Base-by-base conservation (phyloP, 2,329 filamentous ascomycete species). In the Ceratocystiopsis sp. region DNA sequence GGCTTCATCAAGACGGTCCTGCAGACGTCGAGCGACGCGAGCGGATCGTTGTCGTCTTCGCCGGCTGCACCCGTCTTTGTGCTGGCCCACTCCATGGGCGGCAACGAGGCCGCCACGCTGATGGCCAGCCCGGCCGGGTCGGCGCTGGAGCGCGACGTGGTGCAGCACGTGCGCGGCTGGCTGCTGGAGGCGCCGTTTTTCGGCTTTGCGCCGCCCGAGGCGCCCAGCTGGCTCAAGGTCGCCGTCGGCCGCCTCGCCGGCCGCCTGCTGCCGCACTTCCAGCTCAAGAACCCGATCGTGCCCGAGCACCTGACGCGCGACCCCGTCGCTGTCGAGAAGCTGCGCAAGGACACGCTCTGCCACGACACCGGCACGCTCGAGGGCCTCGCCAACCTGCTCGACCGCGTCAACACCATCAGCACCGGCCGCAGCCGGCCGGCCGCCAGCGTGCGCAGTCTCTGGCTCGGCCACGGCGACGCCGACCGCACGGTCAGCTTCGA, bases 31-130 rank as follows among this genome's bases (percentile, higher is more conserved):
- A 32, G 35, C 6, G 46, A 54, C 35, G 62, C 66, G 6, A 8
- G 9, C 10, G 9, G 25, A 4, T 7, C 19, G 7, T 10, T 2
- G 25, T 10, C 7, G 21, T 21, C 4, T 4, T 21, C 21, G 9
- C 25, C 25, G 25, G 5, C 25, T 4, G 25, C 10, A 34, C 84
- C 85, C 0, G 56, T 93, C 15, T 95, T 94, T 61, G 69, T 95
- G 17, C 76, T 91, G 66, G 87, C 87, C 42, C 85, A 94, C 61
- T 86, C 80, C 18, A 94, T 94, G 84, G 87, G 87, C 50, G 87
- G 87, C 46, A 84, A 77, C 19, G 72, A 93, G 60, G 72, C 78
- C 7, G 63, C 93, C 10, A 76, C 73, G 37, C 58, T 80, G 18
- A 69, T 69, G 19, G 68, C 63, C 44, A 64, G 69, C 43, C 57